A percentile compares a stretch with the other conserved stretches of the same genome.
Evolutionary conservation across 257 asterid species (phyloP).

Genomic region (Thymus quinquecostatus): DNA sequence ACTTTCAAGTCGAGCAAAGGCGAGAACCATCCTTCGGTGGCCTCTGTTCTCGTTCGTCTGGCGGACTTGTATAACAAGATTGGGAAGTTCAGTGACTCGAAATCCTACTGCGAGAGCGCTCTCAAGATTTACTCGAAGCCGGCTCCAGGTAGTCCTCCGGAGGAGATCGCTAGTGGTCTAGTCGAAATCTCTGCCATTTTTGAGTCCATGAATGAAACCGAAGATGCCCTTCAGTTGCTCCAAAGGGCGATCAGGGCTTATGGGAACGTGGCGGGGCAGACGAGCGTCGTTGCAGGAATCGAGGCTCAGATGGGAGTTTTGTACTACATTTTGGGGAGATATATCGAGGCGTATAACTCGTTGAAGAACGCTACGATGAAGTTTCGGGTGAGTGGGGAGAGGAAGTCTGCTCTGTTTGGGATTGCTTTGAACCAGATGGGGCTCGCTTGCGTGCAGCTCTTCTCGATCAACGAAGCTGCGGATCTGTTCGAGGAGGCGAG

Average conservation of each 20-base stretch:
- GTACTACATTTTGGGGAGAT: conserved; percentile 58
- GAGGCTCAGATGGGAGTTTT: conserved; percentile 71
- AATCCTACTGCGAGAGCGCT: conserved; percentile 74
- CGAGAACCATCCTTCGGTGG: conserved; percentile 72
- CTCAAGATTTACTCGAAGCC: conserved; percentile 68
- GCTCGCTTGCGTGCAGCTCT: conserved; percentile 63
- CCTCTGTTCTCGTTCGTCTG: conserved; percentile 75
- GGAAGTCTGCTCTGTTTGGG: conserved; percentile 61
- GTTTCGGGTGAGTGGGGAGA: conserved; percentile 53
- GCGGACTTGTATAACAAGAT: conserved; percentile 83
- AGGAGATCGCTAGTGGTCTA: conserved; percentile 86
- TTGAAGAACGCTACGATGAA: conserved; percentile 46
- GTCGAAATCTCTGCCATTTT: conserved; percentile 59
- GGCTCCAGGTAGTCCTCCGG: conserved; percentile 49
- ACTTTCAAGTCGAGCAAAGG: conserved; percentile 67
- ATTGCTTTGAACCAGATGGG: conserved; percentile 68
- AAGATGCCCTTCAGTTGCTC: conserved; percentile 49
- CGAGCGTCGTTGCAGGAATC: conserved; percentile 54
- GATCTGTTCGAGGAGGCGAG: conserved; percentile 62
- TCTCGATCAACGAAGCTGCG: conserved; percentile 59
- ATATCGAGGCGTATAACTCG: conserved; percentile 50
- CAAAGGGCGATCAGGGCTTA: conserved; percentile 53
- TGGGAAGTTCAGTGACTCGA: conserved; percentile 74
- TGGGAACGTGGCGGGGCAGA: conserved; percentile 54
- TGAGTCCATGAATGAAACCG: conserved; percentile 53